phyloP scores from a whole-genome alignment of 108 stramenopile species.

The Fragilaria crotonensis region DNA sequence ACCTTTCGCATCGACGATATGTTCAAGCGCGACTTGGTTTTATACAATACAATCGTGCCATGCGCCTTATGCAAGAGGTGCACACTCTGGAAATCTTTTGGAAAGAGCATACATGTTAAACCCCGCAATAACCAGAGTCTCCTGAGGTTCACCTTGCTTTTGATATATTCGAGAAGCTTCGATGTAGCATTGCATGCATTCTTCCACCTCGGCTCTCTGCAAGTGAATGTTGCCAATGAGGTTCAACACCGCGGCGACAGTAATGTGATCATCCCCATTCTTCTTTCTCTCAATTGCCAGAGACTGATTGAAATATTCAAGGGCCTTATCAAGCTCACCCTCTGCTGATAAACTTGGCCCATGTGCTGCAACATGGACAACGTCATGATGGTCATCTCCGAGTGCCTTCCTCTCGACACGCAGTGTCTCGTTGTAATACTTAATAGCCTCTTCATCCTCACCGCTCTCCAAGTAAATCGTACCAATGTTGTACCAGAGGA shows the following conservation, averaged over 20 bases:
- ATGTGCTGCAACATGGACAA: conserved; percentile 39
- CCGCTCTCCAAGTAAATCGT: conserved; percentile 51
- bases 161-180: conserved; percentile 51
- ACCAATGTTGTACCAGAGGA: conserved; percentile 58
- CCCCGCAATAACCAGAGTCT: conserved; percentile 39
- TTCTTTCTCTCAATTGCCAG: conserved; percentile 35
- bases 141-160: conserved; percentile 3
- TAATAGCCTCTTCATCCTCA: conserved; percentile 41
- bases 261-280: conserved; percentile 5
- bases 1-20: no score
- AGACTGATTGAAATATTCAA: conserved; percentile 42
- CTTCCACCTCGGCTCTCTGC: conserved; percentile 28
- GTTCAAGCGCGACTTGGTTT: no score
- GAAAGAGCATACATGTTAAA: conserved; percentile 48
- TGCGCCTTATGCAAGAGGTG: conserved; percentile 35
- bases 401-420: conserved; percentile 40
- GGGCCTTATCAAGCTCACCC: conserved; percentile 41
- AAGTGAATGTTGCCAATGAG: conserved; percentile 56
- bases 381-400: conserved; percentile 38
- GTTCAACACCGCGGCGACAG: conserved; percentile 39
- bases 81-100: conserved; percentile 37
- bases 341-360: conserved; percentile 42
- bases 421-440: conserved; percentile 41
- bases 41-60: no score
- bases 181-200: conserved; percentile 52